Evolutionary conservation across 2,329 filamentous ascomycete species (phyloP).

Genomic region (Piedraia hortae): DNA sequence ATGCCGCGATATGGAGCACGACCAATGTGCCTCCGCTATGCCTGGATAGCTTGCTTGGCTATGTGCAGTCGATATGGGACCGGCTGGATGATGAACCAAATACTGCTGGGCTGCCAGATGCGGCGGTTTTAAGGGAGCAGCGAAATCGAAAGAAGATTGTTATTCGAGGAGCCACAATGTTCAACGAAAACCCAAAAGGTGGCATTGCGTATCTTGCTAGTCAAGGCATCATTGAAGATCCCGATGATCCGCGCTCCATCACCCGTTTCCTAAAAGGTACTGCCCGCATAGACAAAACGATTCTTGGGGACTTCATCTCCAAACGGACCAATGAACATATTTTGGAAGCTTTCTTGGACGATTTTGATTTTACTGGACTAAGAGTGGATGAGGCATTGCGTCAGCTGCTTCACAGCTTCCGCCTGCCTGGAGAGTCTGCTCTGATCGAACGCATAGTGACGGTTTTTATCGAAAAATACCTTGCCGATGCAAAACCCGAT

Average conservation of each 20-base stretch:
- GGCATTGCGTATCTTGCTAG: conserved; percentile 66
- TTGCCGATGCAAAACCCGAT: conserved; percentile 36
- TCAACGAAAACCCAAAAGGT: conserved; percentile 81
- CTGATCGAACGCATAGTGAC: conserved; percentile 83
- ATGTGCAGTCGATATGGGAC: conserved; percentile 76
- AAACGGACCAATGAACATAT: conserved; percentile 74
- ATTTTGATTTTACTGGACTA: conserved; percentile 72
- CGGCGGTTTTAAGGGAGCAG: conserved; percentile 37
- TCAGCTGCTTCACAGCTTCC: conserved; percentile 69
- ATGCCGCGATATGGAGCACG: conserved; percentile 95
- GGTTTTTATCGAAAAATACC: conserved; percentile 67
- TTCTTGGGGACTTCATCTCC: conserved; percentile 76
- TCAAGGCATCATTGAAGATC: conserved; percentile 59
- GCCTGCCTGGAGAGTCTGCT: conserved; percentile 72
- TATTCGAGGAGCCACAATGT: conserved; percentile 63
- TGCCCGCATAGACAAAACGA: conserved; percentile 63
- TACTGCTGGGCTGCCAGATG: conserved; percentile 37
- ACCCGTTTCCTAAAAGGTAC: conserved; percentile 76
- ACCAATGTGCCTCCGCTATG: conserved; percentile 91
- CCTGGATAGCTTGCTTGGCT: conserved; percentile 69
- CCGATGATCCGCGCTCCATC: conserved; percentile 45
- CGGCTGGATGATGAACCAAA: conserved; percentile 44
- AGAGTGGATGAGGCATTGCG: conserved; percentile 75
- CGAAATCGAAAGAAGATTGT: conserved; percentile 65
- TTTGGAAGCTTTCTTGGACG: conserved; percentile 53